phyloP scores from a whole-genome alignment of 805 yeast species.

The Saccharomycopsis sp. region DNA sequence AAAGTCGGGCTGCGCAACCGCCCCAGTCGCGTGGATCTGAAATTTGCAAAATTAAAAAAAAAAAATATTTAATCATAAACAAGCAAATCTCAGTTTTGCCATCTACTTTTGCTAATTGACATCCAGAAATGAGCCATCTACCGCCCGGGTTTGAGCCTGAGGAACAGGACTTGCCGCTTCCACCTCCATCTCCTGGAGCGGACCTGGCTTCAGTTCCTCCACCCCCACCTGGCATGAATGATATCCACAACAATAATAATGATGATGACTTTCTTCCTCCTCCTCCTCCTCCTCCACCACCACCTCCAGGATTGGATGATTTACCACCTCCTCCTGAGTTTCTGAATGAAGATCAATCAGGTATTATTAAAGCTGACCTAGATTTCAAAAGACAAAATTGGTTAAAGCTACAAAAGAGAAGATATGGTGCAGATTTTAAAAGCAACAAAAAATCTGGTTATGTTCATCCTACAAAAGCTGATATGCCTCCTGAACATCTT shows the following conservation, averaged over 20 bases:
- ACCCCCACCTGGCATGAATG: conserved; percentile 19
- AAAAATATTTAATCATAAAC: neutral
- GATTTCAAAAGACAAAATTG: conserved; percentile 43
- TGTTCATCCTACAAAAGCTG: conserved; percentile 53
- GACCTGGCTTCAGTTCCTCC: conserved; percentile 23
- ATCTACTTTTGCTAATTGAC: no score
- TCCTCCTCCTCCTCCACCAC: conserved; percentile 20
- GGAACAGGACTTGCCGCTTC: conserved; percentile 12
- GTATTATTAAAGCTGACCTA: conserved; percentile 27
- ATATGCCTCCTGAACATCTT: conserved; percentile 90
- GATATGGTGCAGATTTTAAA: conserved; percentile 32
- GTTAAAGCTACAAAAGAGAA: conserved; percentile 50
- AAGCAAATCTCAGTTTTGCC: no score
- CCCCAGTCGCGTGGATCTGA: neutral
- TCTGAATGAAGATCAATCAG: no score
- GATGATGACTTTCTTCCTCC: conserved; percentile 11
- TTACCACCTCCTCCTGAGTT: conserved; percentile 18
- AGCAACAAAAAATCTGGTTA: conserved; percentile 30
- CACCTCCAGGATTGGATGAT: conserved; percentile 23
- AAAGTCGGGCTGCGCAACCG: neutral
- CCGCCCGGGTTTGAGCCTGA: neutral
- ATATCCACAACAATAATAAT: conserved; percentile 18
- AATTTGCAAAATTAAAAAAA: neutral
- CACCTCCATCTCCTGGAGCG: conserved; percentile 18
- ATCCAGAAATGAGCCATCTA: neutral